Conservation (phyloP, 129 eudicot genomes). For the Tagetes erecta region DNA sequence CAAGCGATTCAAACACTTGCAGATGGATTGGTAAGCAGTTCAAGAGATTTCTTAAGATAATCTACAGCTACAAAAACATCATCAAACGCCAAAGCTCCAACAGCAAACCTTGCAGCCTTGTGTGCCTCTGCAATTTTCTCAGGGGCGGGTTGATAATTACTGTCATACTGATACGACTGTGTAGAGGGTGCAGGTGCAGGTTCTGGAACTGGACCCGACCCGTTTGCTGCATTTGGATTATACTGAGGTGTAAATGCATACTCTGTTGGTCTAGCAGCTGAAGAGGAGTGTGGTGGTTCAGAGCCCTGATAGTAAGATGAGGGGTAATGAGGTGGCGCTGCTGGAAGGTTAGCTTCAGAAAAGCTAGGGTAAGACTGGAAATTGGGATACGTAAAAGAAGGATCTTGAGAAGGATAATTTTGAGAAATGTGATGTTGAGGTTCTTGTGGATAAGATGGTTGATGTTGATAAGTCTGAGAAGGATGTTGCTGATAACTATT, state of each 20-base stretch:
- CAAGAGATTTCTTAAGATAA: constrained; percentile 82
- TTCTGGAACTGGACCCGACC: constrained; percentile 35
- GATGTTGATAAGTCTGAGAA: constrained; percentile 53
- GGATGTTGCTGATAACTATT: constrained; percentile 47
- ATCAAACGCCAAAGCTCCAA: constrained; percentile 91
- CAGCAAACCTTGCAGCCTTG: constrained; percentile 97
- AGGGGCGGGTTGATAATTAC: constrained; percentile 82
- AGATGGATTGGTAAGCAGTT: constrained; percentile 74
- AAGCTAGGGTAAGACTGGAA: constrained; percentile 90
- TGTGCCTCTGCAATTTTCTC: constrained; percentile 95
- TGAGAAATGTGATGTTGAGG: constrained; percentile 56
- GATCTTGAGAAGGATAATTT: constrained; percentile 53
- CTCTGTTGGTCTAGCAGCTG: constrained; percentile 23
- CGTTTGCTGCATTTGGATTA: constrained; percentile 47
- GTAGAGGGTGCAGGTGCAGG: constrained; percentile 24
- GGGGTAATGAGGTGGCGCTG: constrained; percentile 63
- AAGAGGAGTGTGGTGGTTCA: constrained; percentile 27
- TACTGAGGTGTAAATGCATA: constrained; percentile 49
- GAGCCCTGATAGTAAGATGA: constrained; percentile 72
- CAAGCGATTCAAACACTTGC: constrained; percentile 50
- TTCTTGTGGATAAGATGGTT: constrained; percentile 51
- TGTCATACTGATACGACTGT: constrained; percentile 67
- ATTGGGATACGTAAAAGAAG: constrained; percentile 55
- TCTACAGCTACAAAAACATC: constrained; percentile 84
- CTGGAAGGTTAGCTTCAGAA: constrained; percentile 68